Evolutionary conservation across 1,139 yeast genomes (phyloP).

Genomic region (Meyerozyma smithsonii): DNA sequence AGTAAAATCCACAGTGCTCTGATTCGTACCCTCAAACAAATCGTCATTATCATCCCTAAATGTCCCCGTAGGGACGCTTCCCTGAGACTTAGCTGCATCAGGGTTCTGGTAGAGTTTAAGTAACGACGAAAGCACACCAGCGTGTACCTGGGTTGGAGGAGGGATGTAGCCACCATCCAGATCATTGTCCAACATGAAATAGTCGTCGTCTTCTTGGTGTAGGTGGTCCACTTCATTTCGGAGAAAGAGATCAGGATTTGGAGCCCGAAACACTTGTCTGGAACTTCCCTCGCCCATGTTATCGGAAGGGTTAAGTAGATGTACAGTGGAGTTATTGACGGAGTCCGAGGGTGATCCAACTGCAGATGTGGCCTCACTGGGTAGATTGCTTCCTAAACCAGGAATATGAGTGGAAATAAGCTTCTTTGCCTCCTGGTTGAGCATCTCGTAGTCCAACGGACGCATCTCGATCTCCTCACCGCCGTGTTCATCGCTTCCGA

Average conservation of each 20-base stretch:
- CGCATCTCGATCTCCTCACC: slow-evolving; percentile 29
- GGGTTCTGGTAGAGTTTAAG: slow-evolving; percentile 58
- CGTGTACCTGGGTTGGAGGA: slow-evolving; percentile 70
- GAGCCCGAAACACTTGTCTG: slow-evolving; percentile 28
- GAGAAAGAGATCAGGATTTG: slow-evolving; percentile 42
- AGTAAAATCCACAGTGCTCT: slow-evolving; percentile 20
- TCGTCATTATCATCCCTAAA: slow-evolving; percentile 7
- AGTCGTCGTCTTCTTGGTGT: slow-evolving; percentile 30
- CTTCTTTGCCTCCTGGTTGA: slow-evolving; percentile 39
- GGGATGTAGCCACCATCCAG: slow-evolving; percentile 51
- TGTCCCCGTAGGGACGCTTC: slow-evolving; percentile 17
- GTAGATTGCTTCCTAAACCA: slow-evolving; percentile 9
- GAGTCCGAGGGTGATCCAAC: neutral
- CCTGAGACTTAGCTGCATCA: slow-evolving; percentile 25
- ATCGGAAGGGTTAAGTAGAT: slow-evolving; percentile 9
- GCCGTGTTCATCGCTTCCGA: slow-evolving; percentile 11
- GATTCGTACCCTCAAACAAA: slow-evolving; percentile 8
- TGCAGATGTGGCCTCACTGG: slow-evolving; percentile 4
- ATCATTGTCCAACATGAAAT: slow-evolving; percentile 31
- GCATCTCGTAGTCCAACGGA: slow-evolving; percentile 28
- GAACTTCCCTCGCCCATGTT: slow-evolving; percentile 6
- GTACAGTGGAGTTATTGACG: slow-evolving; percentile 8
- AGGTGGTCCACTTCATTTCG: slow-evolving; percentile 25
- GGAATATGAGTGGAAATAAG: slow-evolving; percentile 37
- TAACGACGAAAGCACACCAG: slow-evolving; percentile 78